Base-by-base conservation (phyloP, 139 green algal genomes). In the Dunaliella primolecta region DNA sequence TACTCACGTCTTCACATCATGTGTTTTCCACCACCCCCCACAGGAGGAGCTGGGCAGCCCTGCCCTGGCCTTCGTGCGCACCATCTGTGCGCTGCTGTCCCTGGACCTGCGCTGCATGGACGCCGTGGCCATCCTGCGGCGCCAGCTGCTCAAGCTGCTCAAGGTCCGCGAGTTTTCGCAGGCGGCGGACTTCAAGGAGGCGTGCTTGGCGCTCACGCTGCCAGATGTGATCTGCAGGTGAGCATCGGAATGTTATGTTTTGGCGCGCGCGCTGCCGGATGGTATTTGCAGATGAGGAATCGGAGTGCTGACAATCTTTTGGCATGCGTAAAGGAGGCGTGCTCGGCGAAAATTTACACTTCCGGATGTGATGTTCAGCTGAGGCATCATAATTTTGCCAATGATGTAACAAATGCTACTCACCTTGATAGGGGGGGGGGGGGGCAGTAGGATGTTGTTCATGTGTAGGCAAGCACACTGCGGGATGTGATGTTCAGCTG, bases 61-160 rank as follows among this genome's bases (percentile, higher is more conserved):
- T 0, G 95, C 95, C 24, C 87, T 98, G 31, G 95, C 95, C 25
- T 98, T 98, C 88, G 92, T 96, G 75, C 88, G 94, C 15, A 90
- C 89, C 29, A 82, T 96, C 35, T 95, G 89, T 83, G 87, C 94
- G 32, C 85, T 97, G 86, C 84, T 98, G 74, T 82, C 86, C 2
- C 90, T 99, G 35, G 96, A 99, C 86, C 23, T 27, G 0, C 75
- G 70, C 0, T 86, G 95, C 23, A 30, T 57, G 0, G 88, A 95
- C 31, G 81, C 92, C 36, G 93, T 93, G 77, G 34, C 80, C 0
- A 78, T 97, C 64, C 84, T 98, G 90, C 89, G 94, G 30, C 89
- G 92, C 30, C 94, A 98, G 84, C 89, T 98, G 84, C 93, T 99
- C 78, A 84, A 86, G 23, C 84, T 98, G 75, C 84, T 98, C 33